These are phyloP conservation scores for Fomitopsis palustris DNA, from an alignment of 1,284 basidiomycete species.

Conservation along the genomic window DNA sequence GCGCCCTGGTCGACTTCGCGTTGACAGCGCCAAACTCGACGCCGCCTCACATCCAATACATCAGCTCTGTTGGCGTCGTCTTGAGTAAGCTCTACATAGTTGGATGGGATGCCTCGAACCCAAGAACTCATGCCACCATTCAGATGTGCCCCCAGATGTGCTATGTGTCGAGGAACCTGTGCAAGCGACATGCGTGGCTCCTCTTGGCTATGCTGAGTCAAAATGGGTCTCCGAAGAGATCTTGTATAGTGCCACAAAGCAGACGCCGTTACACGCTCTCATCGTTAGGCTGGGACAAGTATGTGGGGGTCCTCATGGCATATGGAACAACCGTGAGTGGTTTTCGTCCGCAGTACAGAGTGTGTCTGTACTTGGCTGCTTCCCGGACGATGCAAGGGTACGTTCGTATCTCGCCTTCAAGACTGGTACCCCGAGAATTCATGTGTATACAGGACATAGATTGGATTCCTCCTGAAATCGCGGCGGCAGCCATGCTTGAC, in stretches of 20 bases:
- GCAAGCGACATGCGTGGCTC: slow-evolving; percentile 24
- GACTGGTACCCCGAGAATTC: slow-evolving; percentile 1
- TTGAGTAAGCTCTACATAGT: slow-evolving; percentile 6
- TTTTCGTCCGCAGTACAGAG: slow-evolving; percentile 40
- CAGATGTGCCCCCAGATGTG: slow-evolving; percentile 6
- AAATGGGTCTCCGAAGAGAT: slow-evolving; percentile 38
- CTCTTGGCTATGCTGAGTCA: slow-evolving; percentile 35
- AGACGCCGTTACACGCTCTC: slow-evolving; percentile 22
- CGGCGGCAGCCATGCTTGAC: slow-evolving; percentile 23
- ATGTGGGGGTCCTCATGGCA: slow-evolving; percentile 34
- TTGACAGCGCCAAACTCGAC: slow-evolving; percentile 18
- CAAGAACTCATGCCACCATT: neutral
- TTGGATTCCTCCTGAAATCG: slow-evolving; percentile 24
- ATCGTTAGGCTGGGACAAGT: slow-evolving; percentile 42
- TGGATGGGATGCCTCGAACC: neutral
- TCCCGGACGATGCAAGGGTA: slow-evolving; percentile 24
- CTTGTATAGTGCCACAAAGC: slow-evolving; percentile 17
- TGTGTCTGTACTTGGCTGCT: slow-evolving; percentile 21
- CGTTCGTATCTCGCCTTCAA: slow-evolving; percentile 10
- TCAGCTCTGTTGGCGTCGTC: slow-evolving; percentile 29
- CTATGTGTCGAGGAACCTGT: neutral
- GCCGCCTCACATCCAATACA: slow-evolving; percentile 26
- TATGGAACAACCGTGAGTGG: slow-evolving; percentile 44
- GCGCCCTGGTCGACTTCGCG: slow-evolving; percentile 22
- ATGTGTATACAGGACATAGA: slow-evolving; percentile 10